phyloP scores from a whole-genome alignment of 2,329 filamentous ascomycete genomes.

The Trichoderma breve region DNA sequence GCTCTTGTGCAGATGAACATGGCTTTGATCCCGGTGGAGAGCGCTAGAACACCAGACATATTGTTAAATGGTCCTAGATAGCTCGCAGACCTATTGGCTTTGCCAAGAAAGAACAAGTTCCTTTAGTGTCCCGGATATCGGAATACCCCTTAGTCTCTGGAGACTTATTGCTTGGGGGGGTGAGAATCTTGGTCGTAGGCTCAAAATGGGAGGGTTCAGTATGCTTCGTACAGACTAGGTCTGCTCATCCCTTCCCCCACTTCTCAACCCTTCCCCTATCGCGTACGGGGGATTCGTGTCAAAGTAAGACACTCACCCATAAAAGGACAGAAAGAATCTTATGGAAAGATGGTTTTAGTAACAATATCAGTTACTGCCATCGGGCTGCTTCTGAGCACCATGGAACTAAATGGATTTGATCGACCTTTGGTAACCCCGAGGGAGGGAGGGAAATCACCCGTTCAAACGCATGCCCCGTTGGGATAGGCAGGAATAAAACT shows the following conservation, averaged over 20 bases:
- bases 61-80: not conserved
- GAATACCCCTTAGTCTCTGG: not conserved
- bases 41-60: not conserved
- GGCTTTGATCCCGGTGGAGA: not conserved
- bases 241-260: slow-evolving; percentile 1
- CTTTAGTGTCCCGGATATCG: not conserved
- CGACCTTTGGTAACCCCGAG: not conserved
- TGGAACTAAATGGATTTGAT: not conserved
- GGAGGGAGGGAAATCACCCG: not conserved
- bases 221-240: not conserved
- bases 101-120: not conserved
- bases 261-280: not conserved
- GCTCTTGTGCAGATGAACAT: not conserved
- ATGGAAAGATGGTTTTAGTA: not conserved
- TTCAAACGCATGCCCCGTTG: not conserved
- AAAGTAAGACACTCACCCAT: slow-evolving; percentile 3
- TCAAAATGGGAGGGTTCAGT: not conserved
- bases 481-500: not conserved
- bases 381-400: not conserved
- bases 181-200: no score
- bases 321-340: not conserved
- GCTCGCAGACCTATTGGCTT: not conserved
- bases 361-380: not conserved
- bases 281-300: not conserved
- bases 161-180: not conserved